These are phyloP conservation scores for Penicillium decumbens DNA, from an alignment of 2,329 filamentous ascomycete genomes.

Conservation along the genomic window DNA sequence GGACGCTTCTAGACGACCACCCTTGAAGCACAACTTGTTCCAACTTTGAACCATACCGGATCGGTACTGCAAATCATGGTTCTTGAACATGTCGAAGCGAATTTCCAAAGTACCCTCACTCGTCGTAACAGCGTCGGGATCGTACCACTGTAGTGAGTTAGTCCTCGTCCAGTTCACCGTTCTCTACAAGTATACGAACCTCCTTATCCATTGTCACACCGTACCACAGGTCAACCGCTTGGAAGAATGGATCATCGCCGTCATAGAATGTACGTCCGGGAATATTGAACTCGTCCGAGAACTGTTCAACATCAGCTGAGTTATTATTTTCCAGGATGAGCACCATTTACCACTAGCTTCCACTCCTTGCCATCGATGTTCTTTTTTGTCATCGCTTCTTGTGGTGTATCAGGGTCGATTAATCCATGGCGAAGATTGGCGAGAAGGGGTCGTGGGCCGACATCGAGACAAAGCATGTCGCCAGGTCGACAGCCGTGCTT, in stretches of 20 bases:
- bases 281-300: slow-evolving; percentile 68
- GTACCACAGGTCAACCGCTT: slow-evolving; percentile 67
- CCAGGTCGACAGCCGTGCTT: slow-evolving; percentile 30
- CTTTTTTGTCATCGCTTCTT: slow-evolving; percentile 53
- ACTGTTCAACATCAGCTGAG: slow-evolving; percentile 37
- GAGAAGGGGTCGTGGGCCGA: slow-evolving; percentile 50
- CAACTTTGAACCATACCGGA: slow-evolving; percentile 72
- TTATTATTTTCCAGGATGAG: neutral
- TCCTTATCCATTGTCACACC: slow-evolving; percentile 66
- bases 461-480: slow-evolving; percentile 48
- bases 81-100: slow-evolving; percentile 61
- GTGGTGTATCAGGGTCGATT: slow-evolving; percentile 65
- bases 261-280: slow-evolving; percentile 66
- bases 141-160: slow-evolving; percentile 56
- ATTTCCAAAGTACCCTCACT: slow-evolving; percentile 59
- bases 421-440: slow-evolving; percentile 58
- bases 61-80: slow-evolving; percentile 61
- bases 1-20: slow-evolving; percentile 64
- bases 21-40: slow-evolving; percentile 70
- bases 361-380: slow-evolving; percentile 57
- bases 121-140: slow-evolving; percentile 63
- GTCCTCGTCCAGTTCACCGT: neutral
- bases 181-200: slow-evolving; percentile 35
- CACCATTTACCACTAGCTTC: slow-evolving; percentile 54
- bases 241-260: slow-evolving; percentile 65